These are phyloP conservation scores for Trypanosomatidae sp. DNA, from an alignment of 208 protist genomes.

Conservation along the genomic window DNA sequence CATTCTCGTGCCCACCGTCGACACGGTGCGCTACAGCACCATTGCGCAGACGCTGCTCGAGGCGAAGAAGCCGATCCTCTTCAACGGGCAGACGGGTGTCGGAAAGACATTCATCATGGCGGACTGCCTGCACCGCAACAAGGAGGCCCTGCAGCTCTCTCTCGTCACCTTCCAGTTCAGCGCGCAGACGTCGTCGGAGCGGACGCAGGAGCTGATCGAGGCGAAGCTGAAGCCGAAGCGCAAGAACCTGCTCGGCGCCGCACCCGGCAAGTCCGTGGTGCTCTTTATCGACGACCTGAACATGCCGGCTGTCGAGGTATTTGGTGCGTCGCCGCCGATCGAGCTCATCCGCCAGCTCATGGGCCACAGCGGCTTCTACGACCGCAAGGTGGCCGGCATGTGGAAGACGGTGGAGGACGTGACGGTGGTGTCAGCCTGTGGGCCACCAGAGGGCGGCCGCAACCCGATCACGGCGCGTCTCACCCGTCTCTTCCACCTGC, in stretches of 20 bases:
- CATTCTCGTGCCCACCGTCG: constrained; percentile 97
- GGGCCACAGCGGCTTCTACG: constrained; percentile 96
- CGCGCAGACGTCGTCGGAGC: constrained; percentile 94
- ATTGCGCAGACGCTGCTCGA: constrained; percentile 89
- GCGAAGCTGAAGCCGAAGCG: constrained; percentile 96
- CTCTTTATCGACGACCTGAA: constrained; percentile 98
- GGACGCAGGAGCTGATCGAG: constrained; percentile 97
- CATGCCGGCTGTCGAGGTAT: constrained; percentile 97
- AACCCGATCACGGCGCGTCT: constrained; percentile 94
- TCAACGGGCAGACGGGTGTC: constrained; percentile 96
- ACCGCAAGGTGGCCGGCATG: constrained; percentile 94
- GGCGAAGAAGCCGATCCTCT: constrained; percentile 89
- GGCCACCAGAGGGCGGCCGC: constrained; percentile 95
- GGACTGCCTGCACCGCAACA: constrained; percentile 79
- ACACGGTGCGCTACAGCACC: constrained; percentile 95
- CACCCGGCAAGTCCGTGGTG: constrained; percentile 92
- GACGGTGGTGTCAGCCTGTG: constrained; percentile 95
- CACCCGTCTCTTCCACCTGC: constrained; percentile 94
- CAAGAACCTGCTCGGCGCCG: constrained; percentile 95
- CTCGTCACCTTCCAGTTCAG: constrained; percentile 95
- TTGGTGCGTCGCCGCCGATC: constrained; percentile 97
- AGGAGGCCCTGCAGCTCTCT: constrained; percentile 76
- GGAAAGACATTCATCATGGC: constrained; percentile 95
- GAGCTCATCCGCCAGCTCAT: constrained; percentile 98
- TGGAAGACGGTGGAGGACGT: constrained; percentile 96